Conservation (phyloP, 345 rosid genomes). For the Eucalyptus guilfoylei region DNA sequence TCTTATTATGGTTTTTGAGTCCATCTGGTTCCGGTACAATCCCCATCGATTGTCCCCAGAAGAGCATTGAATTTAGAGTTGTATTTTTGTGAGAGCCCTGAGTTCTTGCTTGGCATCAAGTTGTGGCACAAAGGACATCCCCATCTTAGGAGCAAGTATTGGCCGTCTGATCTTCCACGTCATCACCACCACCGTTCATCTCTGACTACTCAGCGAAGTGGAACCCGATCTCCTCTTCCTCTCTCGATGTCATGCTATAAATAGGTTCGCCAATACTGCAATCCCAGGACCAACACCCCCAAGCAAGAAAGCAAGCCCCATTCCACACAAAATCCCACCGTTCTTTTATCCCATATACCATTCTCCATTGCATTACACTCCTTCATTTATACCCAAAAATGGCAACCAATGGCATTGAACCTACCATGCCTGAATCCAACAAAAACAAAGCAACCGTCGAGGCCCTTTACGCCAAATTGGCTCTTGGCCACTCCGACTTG, state of each 20-base stretch:
- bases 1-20: not conserved
- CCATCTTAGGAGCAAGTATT: not conserved
- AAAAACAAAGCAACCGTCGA: constrained; percentile 11
- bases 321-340: not conserved
- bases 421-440: not conserved
- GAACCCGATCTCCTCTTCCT: not conserved
- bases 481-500: constrained; percentile 10
- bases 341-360: not conserved
- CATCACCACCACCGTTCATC: not conserved
- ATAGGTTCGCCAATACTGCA: not conserved
- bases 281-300: not conserved
- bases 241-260: not conserved
- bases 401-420: not conserved
- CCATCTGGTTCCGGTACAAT: not conserved
- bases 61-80: not conserved
- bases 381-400: not conserved
- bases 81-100: not conserved
- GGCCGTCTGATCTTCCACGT: not conserved
- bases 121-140: not conserved
- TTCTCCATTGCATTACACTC: not conserved
- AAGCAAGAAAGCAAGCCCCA: not conserved
- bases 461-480: constrained; percentile 41
- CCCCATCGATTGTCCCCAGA: not conserved
- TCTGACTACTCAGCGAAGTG: not conserved
- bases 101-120: not conserved